phyloP scores from a whole-genome alignment of 1,284 basidiomycete species.

The Coniferiporia sulphurascens region DNA sequence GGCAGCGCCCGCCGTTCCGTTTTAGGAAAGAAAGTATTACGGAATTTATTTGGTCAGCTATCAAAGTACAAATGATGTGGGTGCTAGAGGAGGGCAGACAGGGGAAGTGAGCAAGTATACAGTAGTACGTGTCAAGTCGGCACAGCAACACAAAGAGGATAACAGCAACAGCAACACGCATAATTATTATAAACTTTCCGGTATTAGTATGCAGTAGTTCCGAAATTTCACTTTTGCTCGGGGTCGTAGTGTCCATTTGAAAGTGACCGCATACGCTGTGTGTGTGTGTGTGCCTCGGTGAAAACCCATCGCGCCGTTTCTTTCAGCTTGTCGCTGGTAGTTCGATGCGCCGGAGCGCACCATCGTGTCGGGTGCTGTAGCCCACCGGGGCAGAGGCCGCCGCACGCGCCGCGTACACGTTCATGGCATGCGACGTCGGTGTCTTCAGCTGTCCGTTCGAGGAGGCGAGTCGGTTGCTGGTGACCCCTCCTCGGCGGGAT shows the following conservation, averaged over 20 bases:
- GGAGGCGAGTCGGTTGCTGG: constrained; percentile 18
- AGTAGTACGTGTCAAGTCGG: too few relatives aligned
- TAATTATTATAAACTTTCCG: too few relatives aligned
- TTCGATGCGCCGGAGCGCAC: constrained; percentile 10
- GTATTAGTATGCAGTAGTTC: too few relatives aligned
- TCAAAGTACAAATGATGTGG: too few relatives aligned
- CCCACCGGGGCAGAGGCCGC: neutral
- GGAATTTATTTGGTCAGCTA: too few relatives aligned
- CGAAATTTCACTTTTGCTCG: too few relatives aligned
- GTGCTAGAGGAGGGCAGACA: too few relatives aligned
- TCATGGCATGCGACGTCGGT: neutral
- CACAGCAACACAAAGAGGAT: too few relatives aligned
- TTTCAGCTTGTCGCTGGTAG: constrained; percentile 8
- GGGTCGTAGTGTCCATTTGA: neutral
- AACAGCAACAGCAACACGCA: too few relatives aligned
- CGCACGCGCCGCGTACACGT: constrained; percentile 3
- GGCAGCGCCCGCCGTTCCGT: too few relatives aligned
- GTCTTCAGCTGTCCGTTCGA: constrained; percentile 17
- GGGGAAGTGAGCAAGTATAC: too few relatives aligned
- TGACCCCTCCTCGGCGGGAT: constrained; percentile 13
- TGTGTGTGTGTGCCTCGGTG: neutral
- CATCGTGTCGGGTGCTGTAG: constrained; percentile 2
- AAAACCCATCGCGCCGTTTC: neutral
- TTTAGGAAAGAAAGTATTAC: too few relatives aligned
- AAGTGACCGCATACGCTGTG: neutral